Evolutionary conservation across 257 asterid genomes (phyloP).

Genomic region (Sherardia arvensis): DNA sequence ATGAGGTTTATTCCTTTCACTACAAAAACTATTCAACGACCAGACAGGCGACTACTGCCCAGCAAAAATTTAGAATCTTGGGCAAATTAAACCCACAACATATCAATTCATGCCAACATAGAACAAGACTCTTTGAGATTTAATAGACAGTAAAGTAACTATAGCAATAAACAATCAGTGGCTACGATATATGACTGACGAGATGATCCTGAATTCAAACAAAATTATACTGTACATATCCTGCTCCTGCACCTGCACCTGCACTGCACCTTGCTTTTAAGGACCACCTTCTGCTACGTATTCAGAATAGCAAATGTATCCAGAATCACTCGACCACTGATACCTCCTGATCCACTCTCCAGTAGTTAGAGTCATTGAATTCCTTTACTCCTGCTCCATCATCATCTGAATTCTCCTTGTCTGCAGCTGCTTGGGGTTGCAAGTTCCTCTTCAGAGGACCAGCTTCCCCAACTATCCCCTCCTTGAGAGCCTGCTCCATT

Average conservation of each 20-base stretch:
- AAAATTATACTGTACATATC: conserved; percentile 33
- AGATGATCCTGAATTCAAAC: conserved; percentile 21
- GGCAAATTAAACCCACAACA: not conserved
- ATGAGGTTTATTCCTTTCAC: not conserved
- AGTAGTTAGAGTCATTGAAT: conserved; percentile 72
- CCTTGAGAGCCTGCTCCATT: conserved; percentile 88
- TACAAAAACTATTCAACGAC: not conserved
- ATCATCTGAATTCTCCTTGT: conserved; percentile 45
- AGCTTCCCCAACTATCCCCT: conserved; percentile 93
- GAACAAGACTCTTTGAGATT: conserved; percentile 15
- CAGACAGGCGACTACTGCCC: conserved; percentile 2
- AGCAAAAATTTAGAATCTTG: not conserved
- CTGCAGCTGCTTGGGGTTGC: conserved; percentile 33
- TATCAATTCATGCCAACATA: not conserved
- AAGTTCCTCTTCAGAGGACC: conserved; percentile 56
- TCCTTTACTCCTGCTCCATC: conserved; percentile 54
- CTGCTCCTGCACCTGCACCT: conserved; percentile 6
- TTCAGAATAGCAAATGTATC: not conserved
- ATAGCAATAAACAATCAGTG: conserved; percentile 24
- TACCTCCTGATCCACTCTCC: conserved; percentile 96
- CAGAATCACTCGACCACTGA: conserved; percentile 41
- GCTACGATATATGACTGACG: conserved; percentile 16
- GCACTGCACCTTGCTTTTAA: too few species aligned
- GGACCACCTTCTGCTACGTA: not conserved
- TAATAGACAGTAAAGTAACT: conserved; percentile 8